Evolutionary conservation across 106 monocot species (phyloP), one percentile per base, ranked within the genome.

Genomic region (Vanilla planifolia): DNA sequence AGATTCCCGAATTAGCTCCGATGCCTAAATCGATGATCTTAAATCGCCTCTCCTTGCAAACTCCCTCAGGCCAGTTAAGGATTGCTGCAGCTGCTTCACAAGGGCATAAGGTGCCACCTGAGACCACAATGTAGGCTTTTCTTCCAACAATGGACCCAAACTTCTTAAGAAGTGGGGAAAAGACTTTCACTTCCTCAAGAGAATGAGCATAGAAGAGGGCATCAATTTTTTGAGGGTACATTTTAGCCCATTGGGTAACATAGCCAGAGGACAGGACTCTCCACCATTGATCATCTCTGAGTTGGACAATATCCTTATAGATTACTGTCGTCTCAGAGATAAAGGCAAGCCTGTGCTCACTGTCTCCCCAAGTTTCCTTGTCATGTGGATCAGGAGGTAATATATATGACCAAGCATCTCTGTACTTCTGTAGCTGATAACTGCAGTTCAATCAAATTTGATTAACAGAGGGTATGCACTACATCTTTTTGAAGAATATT

Each of bases 281-380:
- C 96, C 96, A 96, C 96, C 96, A 96, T 62, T 96, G 96, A 39
- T 96, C 87, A 32, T 96, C 96, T 36, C 96, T 61, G 6, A 96
- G 87, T 55, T 91, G 91, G 6, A 96, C 81, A 22, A 85, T 61
- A 51, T 91, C 96, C 42, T 96, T 96, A 78, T 87, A 96, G 48
- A 96, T 96, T 20, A 96, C 96, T 0, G 96, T 96, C 16, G 96
- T 96, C 60, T 96, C 96, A 10, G 90, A 80, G 5, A 96, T 84
- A 48, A 90, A 90, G 14, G 95, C 95, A 43, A 96, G 90, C 35
- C 95, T 70, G 67, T 96, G 96, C 81, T 96, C 96, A 24, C 96
- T 96, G 61, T 96, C 96, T 19, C 96, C 96, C 96, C 96, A 87
- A 17, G 96, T 96, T 37, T 87, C 96, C 51, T 85, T 96, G 73